phyloP scores from a whole-genome alignment of 2,329 filamentous ascomycete genomes.

The Colletotrichum sp. region DNA sequence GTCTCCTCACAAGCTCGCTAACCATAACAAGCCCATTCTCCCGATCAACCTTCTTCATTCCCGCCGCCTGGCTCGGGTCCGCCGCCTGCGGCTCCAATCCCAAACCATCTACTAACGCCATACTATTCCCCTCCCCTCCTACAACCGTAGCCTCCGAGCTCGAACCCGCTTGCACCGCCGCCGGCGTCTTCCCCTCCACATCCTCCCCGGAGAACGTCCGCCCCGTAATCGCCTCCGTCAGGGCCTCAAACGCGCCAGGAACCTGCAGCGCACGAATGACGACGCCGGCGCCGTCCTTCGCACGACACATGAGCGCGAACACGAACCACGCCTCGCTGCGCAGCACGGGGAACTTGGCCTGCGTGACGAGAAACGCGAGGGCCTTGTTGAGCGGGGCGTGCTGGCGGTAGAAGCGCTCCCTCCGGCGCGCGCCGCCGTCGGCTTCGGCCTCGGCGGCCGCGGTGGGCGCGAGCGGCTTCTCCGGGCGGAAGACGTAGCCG shows the following conservation, averaged over 20 bases:
- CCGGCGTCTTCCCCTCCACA: neutral
- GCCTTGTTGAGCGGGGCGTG: constrained; percentile 46
- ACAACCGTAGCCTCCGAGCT: neutral
- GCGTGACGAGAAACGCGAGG: constrained; percentile 58
- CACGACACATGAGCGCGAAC: constrained; percentile 64
- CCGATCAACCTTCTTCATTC: constrained; percentile 57
- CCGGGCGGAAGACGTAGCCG: constrained; percentile 23
- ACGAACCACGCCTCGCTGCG: constrained; percentile 68
- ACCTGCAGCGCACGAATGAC: constrained; percentile 49
- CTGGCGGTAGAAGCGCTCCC: constrained; percentile 48
- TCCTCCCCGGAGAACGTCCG: constrained; percentile 30
- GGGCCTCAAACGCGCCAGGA: constrained; percentile 43
- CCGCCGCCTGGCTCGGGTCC: constrained; percentile 46
- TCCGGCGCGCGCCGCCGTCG: constrained; percentile 24
- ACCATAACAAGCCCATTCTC: constrained; percentile 68
- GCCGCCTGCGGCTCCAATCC: constrained; percentile 53
- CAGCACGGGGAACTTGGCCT: constrained; percentile 63
- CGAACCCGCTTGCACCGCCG: neutral
- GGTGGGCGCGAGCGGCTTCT: constrained; percentile 5
- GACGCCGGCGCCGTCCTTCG: constrained; percentile 51
- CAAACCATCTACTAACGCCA: constrained; percentile 36
- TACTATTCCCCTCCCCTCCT: neutral
- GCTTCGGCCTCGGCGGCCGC: constrained; percentile 5
- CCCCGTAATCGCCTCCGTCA: constrained; percentile 57
- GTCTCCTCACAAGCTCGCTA: constrained; percentile 56